Evolutionary conservation across 1,284 basidiomycete species (phyloP), one percentile per base, ranked within the genome.

Genomic region (Cystobasidium slooffiae): DNA sequence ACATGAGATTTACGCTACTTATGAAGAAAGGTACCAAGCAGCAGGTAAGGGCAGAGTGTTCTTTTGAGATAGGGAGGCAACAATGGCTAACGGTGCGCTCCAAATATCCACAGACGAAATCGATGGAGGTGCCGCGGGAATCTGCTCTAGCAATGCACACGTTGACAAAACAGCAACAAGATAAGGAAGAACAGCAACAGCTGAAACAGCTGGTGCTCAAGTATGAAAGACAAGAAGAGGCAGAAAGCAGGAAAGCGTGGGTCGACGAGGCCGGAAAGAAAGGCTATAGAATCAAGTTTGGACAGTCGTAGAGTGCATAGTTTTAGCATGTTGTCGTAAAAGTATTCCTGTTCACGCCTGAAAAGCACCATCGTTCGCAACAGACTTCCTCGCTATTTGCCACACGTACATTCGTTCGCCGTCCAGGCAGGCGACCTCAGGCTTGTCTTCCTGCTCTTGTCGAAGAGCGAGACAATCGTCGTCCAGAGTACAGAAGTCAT

Each of bases 21-120:
- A 93, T 94, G 6, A 96, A 96, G 86, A 89, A 90, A 75, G 97
- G 96, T 14, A 94, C 94, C 81, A 97, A 91, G 82, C 91, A 92
- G 81, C 92, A 93, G 86, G 92, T 91, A 76, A 76, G 86, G 14
- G 22, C 53, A 46, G 51, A n/a, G 8, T 10, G 10, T 6, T 41
- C 20, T 44, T 41, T 1, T 18, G 52, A 37, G 0, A 24, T 46
- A 9, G 18, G 44, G 9, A 39, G 39, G 9, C 43, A n/a, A 46
- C 14, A 8, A 14, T 10, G 8, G 31, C 37, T 61, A 18, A 59
- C 24, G 37, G 46, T 55, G 31, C 43, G 12, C 12, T 31, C 56
- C 18, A 59, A 41, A 7, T 47, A 2, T 46, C 18, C 37, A 16
- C 78, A 96, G 93, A 86, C 88, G 49, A 91, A 90, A 41, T 89